A percentile compares a stretch with the other conserved stretches of the same genome.
Conservation (phyloP, 1,139 yeast genomes). For the Yamadazyma buinensis region DNA sequence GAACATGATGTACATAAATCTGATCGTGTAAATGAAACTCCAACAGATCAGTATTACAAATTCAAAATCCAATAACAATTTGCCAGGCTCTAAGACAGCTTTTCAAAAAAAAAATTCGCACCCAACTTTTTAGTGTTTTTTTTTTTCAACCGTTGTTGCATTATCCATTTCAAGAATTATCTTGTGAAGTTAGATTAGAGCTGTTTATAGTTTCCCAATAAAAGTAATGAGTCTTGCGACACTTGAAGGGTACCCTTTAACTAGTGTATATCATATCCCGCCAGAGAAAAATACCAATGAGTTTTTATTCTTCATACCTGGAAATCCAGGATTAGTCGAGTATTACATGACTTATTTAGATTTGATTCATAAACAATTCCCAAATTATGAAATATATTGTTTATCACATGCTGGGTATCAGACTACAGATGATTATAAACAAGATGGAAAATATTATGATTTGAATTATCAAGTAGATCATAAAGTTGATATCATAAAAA, state of each 20-base stretch:
- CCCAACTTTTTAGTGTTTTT: not conserved
- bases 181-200: not conserved
- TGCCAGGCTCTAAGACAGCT: constrained; percentile 6
- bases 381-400: constrained; percentile 47
- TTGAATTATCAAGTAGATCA: constrained; percentile 53
- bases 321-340: constrained; percentile 65
- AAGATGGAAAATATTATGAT: constrained; percentile 19
- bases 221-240: constrained; percentile 14
- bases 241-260: constrained; percentile 19
- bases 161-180: not conserved
- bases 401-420: constrained; percentile 55
- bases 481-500: constrained; percentile 34
- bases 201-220: not conserved
- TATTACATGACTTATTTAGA: constrained; percentile 51
- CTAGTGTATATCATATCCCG: constrained; percentile 25
- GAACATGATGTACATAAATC: constrained; percentile 34
- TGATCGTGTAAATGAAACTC: constrained; percentile 16
- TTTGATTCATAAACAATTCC: constrained; percentile 38
- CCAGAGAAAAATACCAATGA: constrained; percentile 15
- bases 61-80: constrained; percentile 10
- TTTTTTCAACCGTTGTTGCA: not conserved
- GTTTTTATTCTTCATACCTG: constrained; percentile 56
- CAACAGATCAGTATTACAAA: constrained; percentile 6
- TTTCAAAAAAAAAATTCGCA: too few relatives aligned
- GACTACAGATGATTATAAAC: constrained; percentile 21